Evolutionary conservation across 495 filamentous ascomycete genomes (phyloP), one percentile per base, ranked within the genome.

Genomic region (Penicillium daleae): DNA sequence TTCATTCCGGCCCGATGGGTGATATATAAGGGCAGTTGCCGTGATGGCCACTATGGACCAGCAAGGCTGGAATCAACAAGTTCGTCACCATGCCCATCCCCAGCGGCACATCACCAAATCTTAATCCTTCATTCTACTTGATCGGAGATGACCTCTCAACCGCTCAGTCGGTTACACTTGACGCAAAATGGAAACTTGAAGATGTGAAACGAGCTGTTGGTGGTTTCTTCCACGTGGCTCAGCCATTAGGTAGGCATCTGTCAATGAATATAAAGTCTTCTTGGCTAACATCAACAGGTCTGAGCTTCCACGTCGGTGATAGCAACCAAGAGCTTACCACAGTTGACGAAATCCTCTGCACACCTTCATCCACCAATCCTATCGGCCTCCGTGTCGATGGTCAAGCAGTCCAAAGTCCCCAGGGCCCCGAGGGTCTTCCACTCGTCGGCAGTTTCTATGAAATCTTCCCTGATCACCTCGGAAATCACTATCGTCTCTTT

Each of bases 401-500:
- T 2, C 64, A 82, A 26, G 59, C 72, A 24, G 73, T 83, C 10
- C 75, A 76, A 26, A 67, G 72, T 6, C 67, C 78, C 15, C 77
- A 77, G 33, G 83, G 84, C 0, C 85, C 84, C 1, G 52, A 65
- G 2, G 80, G 78, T 2, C 69, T 87, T 0, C 85, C 85, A 9
- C 57, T 78, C 8, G 74, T 83, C 15, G 82, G 84, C 21, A 81
- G 70, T 68, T 82, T 74, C 72, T 84, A 80, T 62, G 83, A 86
- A 63, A 71, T 87, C 55, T 88, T 76, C 67, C 83, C 85, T 1
- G 85, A 88, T 66, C 82, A 82, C 60, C 71, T 86, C 0, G 85
- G 85, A 12, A 88, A 88, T 71, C 78, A 86, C 67, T 67, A 83
- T n/a, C 76, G 84, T 0, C 77, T 87, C 0, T 86, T 86, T 65